A percentile compares a stretch with the other conserved stretches of the same genome.
phyloP scores from a whole-genome alignment of 1,139 yeast species.

The Debaryomycetaceae sp. region DNA sequence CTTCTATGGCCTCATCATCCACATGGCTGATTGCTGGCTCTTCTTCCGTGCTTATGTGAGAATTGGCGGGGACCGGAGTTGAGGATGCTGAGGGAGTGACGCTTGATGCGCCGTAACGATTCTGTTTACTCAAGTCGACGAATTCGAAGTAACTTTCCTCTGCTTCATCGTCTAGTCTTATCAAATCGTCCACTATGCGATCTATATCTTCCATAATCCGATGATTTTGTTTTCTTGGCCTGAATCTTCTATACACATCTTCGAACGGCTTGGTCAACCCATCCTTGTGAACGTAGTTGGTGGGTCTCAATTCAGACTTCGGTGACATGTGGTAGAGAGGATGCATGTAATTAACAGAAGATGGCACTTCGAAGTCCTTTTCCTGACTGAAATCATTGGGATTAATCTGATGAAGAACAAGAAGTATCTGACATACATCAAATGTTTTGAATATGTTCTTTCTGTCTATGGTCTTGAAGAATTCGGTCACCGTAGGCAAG shows the following conservation, averaged over 20 bases:
- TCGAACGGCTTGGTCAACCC: conserved; percentile 80
- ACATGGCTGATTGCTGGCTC: conserved; percentile 29
- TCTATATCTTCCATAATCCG: conserved; percentile 66
- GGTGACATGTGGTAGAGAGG: conserved; percentile 44
- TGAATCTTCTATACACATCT: conserved; percentile 47
- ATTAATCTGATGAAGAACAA: conserved; percentile 65
- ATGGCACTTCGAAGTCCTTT: conserved; percentile 39
- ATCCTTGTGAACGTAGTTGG: conserved; percentile 57
- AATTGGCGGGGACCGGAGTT: conserved; percentile 12
- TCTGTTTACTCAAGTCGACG: conserved; percentile 47
- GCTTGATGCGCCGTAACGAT: conserved; percentile 16
- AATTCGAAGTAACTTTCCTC: conserved; percentile 79
- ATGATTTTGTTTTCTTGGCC: conserved; percentile 47
- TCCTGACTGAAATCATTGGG: conserved; percentile 38
- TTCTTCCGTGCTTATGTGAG: conserved; percentile 3
- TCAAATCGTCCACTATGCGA: conserved; percentile 70
- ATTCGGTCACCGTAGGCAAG: conserved; percentile 84
- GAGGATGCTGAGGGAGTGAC: conserved; percentile 24
- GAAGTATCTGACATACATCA: conserved; percentile 81
- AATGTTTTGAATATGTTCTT: conserved; percentile 85
- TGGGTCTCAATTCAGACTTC: conserved; percentile 38
- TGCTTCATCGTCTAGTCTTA: conserved; percentile 77
- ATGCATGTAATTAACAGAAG: conserved; percentile 38
- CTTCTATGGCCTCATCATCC: conserved; percentile 30
- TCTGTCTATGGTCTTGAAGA: conserved; percentile 84